Evolutionary conservation across 2,329 filamentous ascomycete species (phyloP), one percentile per base, ranked within the genome.

Genomic region (Colletotrichum sp.): DNA sequence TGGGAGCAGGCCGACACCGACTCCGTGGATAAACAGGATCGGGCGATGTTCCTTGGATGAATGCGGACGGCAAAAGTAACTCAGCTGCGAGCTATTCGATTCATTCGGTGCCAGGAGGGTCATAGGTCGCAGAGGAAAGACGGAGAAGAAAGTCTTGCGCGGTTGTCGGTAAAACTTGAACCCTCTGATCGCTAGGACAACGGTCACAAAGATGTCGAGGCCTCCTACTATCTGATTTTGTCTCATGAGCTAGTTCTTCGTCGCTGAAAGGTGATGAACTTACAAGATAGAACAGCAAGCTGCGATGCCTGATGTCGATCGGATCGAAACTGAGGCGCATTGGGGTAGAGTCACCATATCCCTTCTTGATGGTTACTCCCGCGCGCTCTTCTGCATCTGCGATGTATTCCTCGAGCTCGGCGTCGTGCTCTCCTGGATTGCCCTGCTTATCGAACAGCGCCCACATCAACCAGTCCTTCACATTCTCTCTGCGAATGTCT

Each of bases 1-100:
- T 1, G 92, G 89, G 80, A 90, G 90, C 3, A 95, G 87, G 0
- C 93, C 93, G 73, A 95, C 88, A 57, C 93, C 93, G 65, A 95
- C 94, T 18, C 93, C 93, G 79, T 95, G 93, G 64, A 95, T 87
- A 83, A 94, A 95, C 6, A 95, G 83, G 9, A 95, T 83, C 0
- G 93, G 93, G 68, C 87, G 88, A 57, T 87, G 86, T 1, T 86
- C 89, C 71, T 87, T 89, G 2, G 91, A 90, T 1, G 85, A 91
- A 80, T 95, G 93, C 7, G 91, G 91, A 3, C 90, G 89, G 79
- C 93, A 87, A 91, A 92, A 95, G 85, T 95, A 95, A 76, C 89
- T 89, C 8, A 94, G 78, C 12, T 85, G 83, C 5, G 84, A 79
- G 7, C 88, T 88, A 6, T 88, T 85, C 2, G 92, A 93, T 28